Evolutionary conservation across 106 monocot species (phyloP), one percentile per base, ranked within the genome.

Genomic region (Allium cepa): DNA sequence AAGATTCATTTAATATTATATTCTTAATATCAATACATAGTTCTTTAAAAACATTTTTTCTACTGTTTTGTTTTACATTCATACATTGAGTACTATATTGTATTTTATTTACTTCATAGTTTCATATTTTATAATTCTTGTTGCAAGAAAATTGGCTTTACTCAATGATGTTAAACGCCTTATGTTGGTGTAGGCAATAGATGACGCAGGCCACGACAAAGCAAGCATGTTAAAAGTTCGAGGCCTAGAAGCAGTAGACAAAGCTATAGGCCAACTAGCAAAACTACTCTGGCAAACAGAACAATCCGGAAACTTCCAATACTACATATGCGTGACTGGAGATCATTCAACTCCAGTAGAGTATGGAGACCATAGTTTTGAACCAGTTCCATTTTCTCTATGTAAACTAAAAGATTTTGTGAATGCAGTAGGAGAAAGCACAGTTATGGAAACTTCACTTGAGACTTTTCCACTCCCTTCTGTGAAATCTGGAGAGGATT

Each of bases 131-230:
- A 5, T 5, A 36, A 4, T 36, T 36, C 36, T 36, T 5, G 3
- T 4, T 36, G 36, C 36, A 36, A 36, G 3, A 36, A 22, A 36
- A 36, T 36, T 36, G 36, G 36, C 36, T 36, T 4, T 36, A 36
- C 36, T 36, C 36, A 36, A 5, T 36, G 36, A 36, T 36, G 36
- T 36, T 36, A 36, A 36, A 36, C 0, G 3, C 36, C 36, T 36
- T 36, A 36, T 5, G 3, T 0, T 36, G 36, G 15, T 63, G 9
- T 79, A 96, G 96, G 92, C 96, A 62, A 88, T 97, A 16, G 96
- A 97, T 71, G 96, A 97, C 77, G 92, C 96, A 4, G 96, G 96
- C 47, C 96, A 97, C 69, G 96, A 92, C 76, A 97, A 97, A 70
- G 89, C 92, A 46, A 82, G 77, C 53, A 26, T 79, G 48, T 57